Base-by-base conservation (phyloP, 164 flowering plant genomes). In the Stephania yunnanensis region DNA sequence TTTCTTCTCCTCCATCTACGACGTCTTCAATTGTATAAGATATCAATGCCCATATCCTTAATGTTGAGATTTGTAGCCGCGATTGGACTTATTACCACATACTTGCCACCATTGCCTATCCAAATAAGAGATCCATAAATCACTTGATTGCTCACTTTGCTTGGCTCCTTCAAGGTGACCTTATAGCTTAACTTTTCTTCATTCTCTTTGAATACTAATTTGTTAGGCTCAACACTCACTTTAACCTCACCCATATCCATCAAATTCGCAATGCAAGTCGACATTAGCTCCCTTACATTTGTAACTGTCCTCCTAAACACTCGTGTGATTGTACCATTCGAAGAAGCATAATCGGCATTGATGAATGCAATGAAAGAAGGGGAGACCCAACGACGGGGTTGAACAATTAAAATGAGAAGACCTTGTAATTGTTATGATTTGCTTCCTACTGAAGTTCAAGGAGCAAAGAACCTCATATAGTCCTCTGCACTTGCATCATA, bases 311-410 rank as follows among this genome's bases (percentile, higher is more conserved):
- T 81, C 0, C 71, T 11, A 68, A 87, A 87, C 36, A 81, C 85
- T 55, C 70, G 73, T 4, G 66, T 19, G 25, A n/a, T 61, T 5
- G 20, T 61, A 5, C 25, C 7, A n/a, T 61, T 19, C 4, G 52
- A 71, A n/a, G 78, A 29, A 1, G 84, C 73, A 22, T 64, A 45
- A 25, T 73, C 79, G 10, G 42, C 73, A 12, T 81, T 74, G 70
- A 84, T 80, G 58, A 68, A 80, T 4, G 83, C 85, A 15, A 86
- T 87, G 63, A 88, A 88, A 11, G 89, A 88, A 17, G 87, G 90
- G 78, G 30, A 89, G 83, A 75, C 88, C 88, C 48, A 79, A 68
- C 15, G 89, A 77, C 5, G 82, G 66, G 20, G 44, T 63, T 7
- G 82, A 75, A 42, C 89, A 87, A 53, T 46, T 71, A 69, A 50